Evolutionary conservation across 2,329 filamentous ascomycete species (phyloP), one percentile per base, ranked within the genome.

Genomic region (Pseudogymnoascus destructans): DNA sequence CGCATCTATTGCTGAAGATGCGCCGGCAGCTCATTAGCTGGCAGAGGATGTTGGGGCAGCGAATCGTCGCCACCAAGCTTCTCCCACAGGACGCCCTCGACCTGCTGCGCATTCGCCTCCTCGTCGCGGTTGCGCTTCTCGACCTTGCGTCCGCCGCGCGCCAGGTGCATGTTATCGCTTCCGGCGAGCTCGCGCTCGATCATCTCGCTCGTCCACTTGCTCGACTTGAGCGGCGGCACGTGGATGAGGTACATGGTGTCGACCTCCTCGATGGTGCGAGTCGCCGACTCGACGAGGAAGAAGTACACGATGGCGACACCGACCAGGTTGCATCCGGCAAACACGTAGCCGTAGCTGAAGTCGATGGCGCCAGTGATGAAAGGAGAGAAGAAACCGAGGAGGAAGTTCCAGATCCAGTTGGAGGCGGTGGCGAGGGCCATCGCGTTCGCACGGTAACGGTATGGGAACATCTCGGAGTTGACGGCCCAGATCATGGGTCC

Each of bases 301-400:
- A 91, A 87, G 73, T 85, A 91, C 27, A 90, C 84, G 10, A 89
- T 70, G 0, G 82, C 62, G 0, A 81, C 79, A 0, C 79, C 85
- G 0, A 79, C 73, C 15, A 87, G 72, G 64, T 87, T 86, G 67
- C 85, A 89, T 0, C 76, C 84, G 0, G 85, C 86, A 69, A 90
- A 90, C 27, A 91, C 81, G 62, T 89, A 87, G 1, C 87, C 87
- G 65, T 87, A 87, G 1, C 77, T 77, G 70, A 85, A 90, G 63
- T 85, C 79, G 58, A 90, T 90, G 3, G 79, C 79, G 0, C 75
- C 73, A 0, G 83, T 86, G 67, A 91, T 90, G 70, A 89, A 90
- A 0, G 87, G 85, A 0, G 87, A 89, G 74, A 89, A 89, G 74
- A 91, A 91, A 0, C 80, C 81, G 63, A 87, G 75, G 61, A 83